phyloP scores from a whole-genome alignment of 192 early-diverging fungal species.

The Pilaira anomala region DNA sequence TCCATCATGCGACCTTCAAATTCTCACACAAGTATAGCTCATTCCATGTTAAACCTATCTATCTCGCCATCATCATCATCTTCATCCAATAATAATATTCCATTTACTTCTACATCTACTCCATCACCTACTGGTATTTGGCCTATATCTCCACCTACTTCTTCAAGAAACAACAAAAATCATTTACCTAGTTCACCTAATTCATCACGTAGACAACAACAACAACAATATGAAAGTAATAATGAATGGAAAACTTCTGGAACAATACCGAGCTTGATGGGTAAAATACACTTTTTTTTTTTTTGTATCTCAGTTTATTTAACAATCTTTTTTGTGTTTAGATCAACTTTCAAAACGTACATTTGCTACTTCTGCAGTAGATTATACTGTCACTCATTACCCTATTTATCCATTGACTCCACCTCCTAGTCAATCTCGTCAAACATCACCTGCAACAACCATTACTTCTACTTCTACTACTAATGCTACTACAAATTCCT shows the following conservation, averaged over 20 bases:
- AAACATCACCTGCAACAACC: slow-evolving; percentile 12
- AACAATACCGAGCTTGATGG: slow-evolving; percentile 37
- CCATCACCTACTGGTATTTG: slow-evolving; percentile 13
- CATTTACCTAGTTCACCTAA: background rate
- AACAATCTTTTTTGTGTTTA: slow-evolving; percentile 1
- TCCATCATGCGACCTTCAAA: slow-evolving; percentile 18
- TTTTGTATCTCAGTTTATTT: background rate
- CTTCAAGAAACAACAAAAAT: background rate
- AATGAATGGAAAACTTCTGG: slow-evolving; percentile 20
- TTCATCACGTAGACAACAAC: slow-evolving; percentile 4
- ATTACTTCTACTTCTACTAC: background rate
- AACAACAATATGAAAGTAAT: slow-evolving; percentile 1
- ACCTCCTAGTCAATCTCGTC: slow-evolving; percentile 23
- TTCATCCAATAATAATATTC: background rate
- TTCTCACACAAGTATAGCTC: slow-evolving; percentile 22
- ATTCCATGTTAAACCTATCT: slow-evolving; percentile 30
- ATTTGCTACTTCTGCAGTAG: slow-evolving; percentile 28
- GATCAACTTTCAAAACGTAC: slow-evolving; percentile 40
- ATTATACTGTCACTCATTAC: slow-evolving; percentile 29
- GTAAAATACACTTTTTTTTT: slow-evolving; percentile 18
- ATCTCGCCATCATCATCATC: slow-evolving; percentile 29
- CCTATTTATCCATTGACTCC: slow-evolving; percentile 41
- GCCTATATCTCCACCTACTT: slow-evolving; percentile 10
- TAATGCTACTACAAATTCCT: no score
- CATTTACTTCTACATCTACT: slow-evolving; percentile 9